Evolutionary conservation across 139 green algal species (phyloP), one percentile per base, ranked within the genome.

Genomic region (Tetratostichococcus sp.): DNA sequence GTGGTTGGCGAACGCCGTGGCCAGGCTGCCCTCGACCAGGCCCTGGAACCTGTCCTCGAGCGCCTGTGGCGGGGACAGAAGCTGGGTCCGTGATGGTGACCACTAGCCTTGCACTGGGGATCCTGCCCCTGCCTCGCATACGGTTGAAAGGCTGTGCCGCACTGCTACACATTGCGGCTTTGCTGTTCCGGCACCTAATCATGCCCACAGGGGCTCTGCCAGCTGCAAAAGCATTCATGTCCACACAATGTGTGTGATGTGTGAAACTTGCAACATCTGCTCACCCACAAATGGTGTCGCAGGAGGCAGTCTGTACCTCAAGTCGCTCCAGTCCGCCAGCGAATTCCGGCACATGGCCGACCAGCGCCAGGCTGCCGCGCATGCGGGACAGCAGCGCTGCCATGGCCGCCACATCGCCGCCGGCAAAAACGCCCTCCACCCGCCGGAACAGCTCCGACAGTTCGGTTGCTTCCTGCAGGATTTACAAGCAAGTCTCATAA

Each of bases 1-100:
- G 65, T 75, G 78, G 58, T 72, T 57, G 0, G 85, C 75, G n/a
- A 98, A 75, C 17, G 92, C 91, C 30, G 88, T 81, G 0, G 73
- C 81, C 33, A 98, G 86, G 35, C 77, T 74, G 6, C 85, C 90
- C 83, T 95, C 86, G 58, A 96, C 86, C 66, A 90, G 77, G 43
- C 67, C 33, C 65, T 93, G 82, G 74, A 98, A 87, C 1, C 92
- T 74, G 73, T 94, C 89, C 78, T 98, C 91, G 39, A 97, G 80
- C 22, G 77, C 75, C 17, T 80, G 74, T 69, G 94, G 86, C 16
- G 58, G 14, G n/a, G 23, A 25, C 6, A 50, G 39, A 14, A 14
- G 14, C 8, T 14, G 39, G 8, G 8, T 8, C 8, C 39, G n/a
- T n/a, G n/a, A n/a, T n/a, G n/a, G n/a, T n/a, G n/a, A n/a, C n/a